Base-by-base conservation (phyloP, 768 basidiomycete species). In the Antrodiella citrinella region DNA sequence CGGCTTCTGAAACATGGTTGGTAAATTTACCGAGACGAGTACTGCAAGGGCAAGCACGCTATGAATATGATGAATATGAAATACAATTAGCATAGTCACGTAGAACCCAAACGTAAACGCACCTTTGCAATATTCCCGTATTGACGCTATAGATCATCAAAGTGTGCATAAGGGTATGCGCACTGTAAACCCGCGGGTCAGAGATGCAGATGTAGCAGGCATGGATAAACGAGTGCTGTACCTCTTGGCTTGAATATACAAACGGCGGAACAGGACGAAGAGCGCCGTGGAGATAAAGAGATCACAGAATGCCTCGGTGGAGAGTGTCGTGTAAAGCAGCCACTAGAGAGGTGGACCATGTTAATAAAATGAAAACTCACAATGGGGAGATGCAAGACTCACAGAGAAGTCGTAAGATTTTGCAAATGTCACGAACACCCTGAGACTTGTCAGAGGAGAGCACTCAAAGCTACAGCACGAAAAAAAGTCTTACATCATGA, bases 81-180 rank as follows among this genome's bases (percentile, higher is more conserved):
- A n/a, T n/a, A n/a, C n/a, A n/a, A n/a, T n/a, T n/a, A n/a, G n/a
- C n/a, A n/a, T n/a, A n/a, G n/a, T n/a, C n/a, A n/a, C n/a, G n/a
- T n/a, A n/a, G n/a, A n/a, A n/a, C n/a, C 23, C 5, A 47, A 47
- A 15, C 5, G 30, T 25, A 52, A 51, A 19, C 39, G 12, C 21
- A 52, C 51, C 45, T 47, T 4, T 45, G 51, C 25, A 52, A 26
- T 13, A 48, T 21, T n/a, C 46, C 51, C 10, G 46, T 22, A 30
- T 39, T 25, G 13, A 52, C 26, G 13, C 45, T 26, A 20, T 47
- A 52, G 21, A 52, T 4, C 15, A 46, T 39, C n/a, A 52, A 25
- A 13, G 40, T 47, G 22, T 52, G 23, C 23, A 52, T 21, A 4
- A 52, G 45, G 5, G 51, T 26, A 26, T 24, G 21, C 25, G 46